phyloP scores from a whole-genome alignment of 257 asterid species.

The Rehmannia glutinosa region DNA sequence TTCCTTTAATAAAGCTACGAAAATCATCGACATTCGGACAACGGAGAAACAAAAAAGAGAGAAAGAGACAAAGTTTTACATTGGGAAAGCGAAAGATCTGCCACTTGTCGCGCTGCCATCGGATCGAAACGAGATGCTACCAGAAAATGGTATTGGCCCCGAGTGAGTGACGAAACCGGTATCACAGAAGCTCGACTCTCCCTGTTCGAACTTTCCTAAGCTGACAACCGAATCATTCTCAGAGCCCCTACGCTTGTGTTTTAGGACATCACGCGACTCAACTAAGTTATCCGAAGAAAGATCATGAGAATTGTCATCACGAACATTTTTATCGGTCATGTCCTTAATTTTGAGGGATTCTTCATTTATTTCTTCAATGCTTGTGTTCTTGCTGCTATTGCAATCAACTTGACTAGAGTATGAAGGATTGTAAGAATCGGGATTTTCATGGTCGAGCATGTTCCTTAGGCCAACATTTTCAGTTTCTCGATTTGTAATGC shows the following conservation, averaged over 20 bases:
- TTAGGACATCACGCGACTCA: no score
- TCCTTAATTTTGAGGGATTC: no score
- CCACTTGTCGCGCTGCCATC: conserved; percentile 60
- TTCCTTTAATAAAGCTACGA: no score
- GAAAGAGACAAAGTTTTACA: conserved; percentile 29
- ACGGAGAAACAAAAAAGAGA: background rate
- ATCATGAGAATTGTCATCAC: no score
- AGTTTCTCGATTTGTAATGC: background rate
- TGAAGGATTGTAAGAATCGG: background rate
- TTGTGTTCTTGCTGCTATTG: conserved; percentile 9
- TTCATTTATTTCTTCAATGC: background rate
- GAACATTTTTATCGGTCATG: no score
- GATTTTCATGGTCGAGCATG: background rate
- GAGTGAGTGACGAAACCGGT: conserved; percentile 23
- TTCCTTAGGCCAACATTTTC: conserved; percentile 18
- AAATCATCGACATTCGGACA: no score
- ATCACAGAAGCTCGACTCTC: conserved; percentile 53
- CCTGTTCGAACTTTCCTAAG: conserved; percentile 23
- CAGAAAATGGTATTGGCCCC: conserved; percentile 37
- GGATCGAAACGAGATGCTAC: conserved; percentile 51
- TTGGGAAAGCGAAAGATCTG: conserved; percentile 63
- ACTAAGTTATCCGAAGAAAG: no score
- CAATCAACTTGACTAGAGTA: conserved; percentile 3
- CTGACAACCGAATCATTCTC: no score
- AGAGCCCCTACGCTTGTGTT: no score